phyloP scores from a whole-genome alignment of 257 asterid species.

The Rauvolfia tetraphylla region DNA sequence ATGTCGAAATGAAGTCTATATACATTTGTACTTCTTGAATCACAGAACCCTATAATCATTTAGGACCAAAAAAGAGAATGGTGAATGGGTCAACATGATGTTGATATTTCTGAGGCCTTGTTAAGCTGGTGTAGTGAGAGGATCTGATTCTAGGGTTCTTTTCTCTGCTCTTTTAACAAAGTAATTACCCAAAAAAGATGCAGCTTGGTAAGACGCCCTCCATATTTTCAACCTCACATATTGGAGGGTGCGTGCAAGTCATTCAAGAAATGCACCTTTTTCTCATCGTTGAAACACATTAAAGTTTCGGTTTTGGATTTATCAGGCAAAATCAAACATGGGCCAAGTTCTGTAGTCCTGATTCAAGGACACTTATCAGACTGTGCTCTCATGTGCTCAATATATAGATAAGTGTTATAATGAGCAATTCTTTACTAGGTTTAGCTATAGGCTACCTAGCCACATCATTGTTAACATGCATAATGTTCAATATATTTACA shows the following conservation, averaged over 20 bases:
- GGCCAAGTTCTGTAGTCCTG: slow-evolving; percentile 17
- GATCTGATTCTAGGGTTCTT: background rate
- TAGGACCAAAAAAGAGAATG: background rate
- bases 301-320: slow-evolving; percentile 29
- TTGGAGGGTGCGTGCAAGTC: background rate
- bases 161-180: background rate
- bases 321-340: slow-evolving; percentile 26
- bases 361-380: slow-evolving; percentile 8
- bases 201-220: background rate
- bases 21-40: slow-evolving; percentile 2
- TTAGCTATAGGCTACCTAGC: background rate
- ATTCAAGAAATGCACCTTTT: slow-evolving; percentile 10
- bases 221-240: background rate
- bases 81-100: background rate
- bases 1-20: background rate
- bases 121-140: background rate
- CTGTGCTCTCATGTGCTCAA: slow-evolving; percentile 12
- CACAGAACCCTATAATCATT: background rate
- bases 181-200: background rate
- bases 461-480: background rate
- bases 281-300: background rate
- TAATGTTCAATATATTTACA: background rate
- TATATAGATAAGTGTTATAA: slow-evolving; percentile 2
- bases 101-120: background rate
- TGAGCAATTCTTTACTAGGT: background rate